A percentile compares a stretch with the other conserved stretches of the same genome.
These are phyloP conservation scores for Blastobotrys aristatus DNA, from an alignment of 1,139 yeast genomes.

Conservation along the genomic window DNA sequence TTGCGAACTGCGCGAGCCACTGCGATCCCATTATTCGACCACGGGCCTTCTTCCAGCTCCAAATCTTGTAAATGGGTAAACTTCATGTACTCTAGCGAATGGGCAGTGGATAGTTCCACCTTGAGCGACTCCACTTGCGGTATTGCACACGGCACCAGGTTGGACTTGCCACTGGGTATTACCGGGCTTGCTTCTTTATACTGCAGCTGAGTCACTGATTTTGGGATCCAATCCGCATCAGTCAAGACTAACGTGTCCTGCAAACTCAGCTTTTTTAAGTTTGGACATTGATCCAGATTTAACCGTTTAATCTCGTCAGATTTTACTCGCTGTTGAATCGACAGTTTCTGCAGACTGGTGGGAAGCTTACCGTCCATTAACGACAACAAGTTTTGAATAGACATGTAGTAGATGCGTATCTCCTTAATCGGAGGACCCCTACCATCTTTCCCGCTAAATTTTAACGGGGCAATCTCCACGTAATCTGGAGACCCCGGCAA, in stretches of 20 bases:
- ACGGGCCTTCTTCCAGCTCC: constrained; percentile 11
- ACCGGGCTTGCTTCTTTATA: constrained; percentile 4
- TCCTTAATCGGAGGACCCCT: constrained; percentile 2
- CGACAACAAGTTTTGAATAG: not conserved
- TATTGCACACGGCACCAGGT: not conserved
- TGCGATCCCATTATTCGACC: constrained; percentile 7
- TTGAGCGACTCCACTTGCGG: constrained; percentile 6
- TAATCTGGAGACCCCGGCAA: not conserved
- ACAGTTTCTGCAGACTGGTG: not conserved
- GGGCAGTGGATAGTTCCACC: constrained; percentile 8
- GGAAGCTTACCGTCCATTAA: constrained; percentile 1
- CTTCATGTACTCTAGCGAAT: constrained; percentile 8
- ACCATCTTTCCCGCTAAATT: not conserved
- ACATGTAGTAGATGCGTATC: constrained; percentile 6
- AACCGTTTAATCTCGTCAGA: constrained; percentile 3
- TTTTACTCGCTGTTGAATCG: constrained; percentile 1
- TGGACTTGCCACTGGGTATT: not conserved
- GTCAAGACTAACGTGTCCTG: constrained; percentile 1
- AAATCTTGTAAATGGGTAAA: constrained; percentile 2
- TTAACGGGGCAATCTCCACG: not conserved
- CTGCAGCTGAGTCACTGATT: constrained; percentile 1
- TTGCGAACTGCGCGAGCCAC: constrained; percentile 5
- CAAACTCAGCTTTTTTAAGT: constrained; percentile 1
- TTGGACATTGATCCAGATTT: constrained; percentile 1
- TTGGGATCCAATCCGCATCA: constrained; percentile 6